Evolutionary conservation across 352 stramenopile species (phyloP).

Genomic region (Aphanomyces cochlioides): DNA sequence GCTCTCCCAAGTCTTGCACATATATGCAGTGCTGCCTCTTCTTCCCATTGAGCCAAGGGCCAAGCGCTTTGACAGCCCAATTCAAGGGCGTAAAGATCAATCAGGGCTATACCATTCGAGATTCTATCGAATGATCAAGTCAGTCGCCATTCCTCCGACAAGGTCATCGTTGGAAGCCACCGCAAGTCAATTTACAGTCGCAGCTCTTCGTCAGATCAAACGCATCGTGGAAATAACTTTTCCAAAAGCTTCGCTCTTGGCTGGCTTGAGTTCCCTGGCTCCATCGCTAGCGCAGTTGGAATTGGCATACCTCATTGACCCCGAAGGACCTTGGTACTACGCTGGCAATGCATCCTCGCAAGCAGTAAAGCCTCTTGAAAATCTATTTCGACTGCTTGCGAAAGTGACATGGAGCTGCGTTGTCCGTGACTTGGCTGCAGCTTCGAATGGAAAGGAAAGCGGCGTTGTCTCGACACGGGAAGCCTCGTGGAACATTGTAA

Average conservation of each 20-base stretch:
- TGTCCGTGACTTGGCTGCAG: background rate
- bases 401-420: background rate
- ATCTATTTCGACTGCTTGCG: background rate
- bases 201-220: background rate
- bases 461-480: background rate
- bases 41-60: background rate
- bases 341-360: background rate
- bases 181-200: background rate
- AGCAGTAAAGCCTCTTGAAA: background rate
- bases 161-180: background rate
- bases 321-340: background rate
- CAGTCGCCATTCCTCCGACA: background rate
- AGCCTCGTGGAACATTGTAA: background rate
- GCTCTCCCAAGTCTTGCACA: background rate
- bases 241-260: background rate
- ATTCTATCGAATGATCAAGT: background rate
- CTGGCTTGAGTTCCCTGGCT: background rate
- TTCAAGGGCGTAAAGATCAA: background rate
- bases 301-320: conserved; percentile 1
- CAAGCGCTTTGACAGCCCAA: background rate
- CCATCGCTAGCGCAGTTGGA: background rate
- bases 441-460: background rate
- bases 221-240: background rate
- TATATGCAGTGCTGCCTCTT: background rate
- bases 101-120: background rate